A percentile compares a stretch with the other conserved stretches of the same genome.
These are phyloP conservation scores for Triglochin maritima DNA, from an alignment of 106 monocot species.

Conservation along the genomic window DNA sequence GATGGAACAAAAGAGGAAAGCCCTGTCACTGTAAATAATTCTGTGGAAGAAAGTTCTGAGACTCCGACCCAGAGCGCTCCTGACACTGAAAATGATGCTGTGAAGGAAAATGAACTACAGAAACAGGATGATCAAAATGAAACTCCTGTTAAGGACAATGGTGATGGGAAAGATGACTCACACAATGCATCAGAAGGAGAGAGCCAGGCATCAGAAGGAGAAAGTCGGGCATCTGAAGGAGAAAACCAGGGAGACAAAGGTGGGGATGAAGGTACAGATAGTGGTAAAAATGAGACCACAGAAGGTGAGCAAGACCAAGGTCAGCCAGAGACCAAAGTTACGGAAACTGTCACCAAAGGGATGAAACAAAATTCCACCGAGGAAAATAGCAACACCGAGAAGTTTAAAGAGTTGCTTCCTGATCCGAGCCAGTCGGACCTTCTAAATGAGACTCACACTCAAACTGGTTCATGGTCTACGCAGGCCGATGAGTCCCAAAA, in stretches of 20 bases:
- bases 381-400: constrained; percentile 18
- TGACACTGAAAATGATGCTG: constrained; percentile 3
- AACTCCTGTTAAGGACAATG: constrained; percentile 1
- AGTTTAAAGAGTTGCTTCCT: constrained; percentile 34
- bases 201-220: background rate
- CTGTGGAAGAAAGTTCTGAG: constrained; percentile 10
- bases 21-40: background rate
- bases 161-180: constrained; percentile 15
- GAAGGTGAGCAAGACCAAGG: constrained; percentile 19
- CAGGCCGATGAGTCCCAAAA: constrained; percentile 75
- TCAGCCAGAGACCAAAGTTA: constrained; percentile 17
- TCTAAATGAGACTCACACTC: constrained; percentile 67
- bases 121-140: constrained; percentile 19
- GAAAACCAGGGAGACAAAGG: constrained; percentile 2
- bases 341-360: constrained; percentile 21
- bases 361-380: constrained; percentile 17
- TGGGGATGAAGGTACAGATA: constrained; percentile 6
- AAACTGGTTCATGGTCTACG: constrained; percentile 61
- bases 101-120: constrained; percentile 11
- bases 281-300: constrained; percentile 16
- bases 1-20: constrained; percentile 17
- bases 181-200: constrained; percentile 9
- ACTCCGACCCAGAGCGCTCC: background rate
- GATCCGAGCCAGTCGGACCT: constrained; percentile 68
- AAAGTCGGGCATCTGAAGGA: background rate